Percentiles rank a stretch among this genome's conserved stretches.
These are phyloP conservation scores for Sugiyamaella novakii DNA, from an alignment of 1,139 yeast genomes.

Conservation along the genomic window DNA sequence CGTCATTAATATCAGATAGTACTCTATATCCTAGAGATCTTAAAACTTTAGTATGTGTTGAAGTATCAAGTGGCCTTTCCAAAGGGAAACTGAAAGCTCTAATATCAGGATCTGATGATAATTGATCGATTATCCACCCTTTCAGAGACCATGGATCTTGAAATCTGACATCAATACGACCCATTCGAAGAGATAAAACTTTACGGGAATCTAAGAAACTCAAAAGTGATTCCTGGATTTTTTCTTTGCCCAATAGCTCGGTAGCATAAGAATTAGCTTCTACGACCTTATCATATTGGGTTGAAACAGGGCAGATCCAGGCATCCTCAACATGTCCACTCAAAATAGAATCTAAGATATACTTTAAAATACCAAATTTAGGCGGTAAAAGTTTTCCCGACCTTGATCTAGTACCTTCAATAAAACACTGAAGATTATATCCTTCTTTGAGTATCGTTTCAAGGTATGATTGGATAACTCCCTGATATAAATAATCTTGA, in stretches of 20 bases:
- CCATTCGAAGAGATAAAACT: conserved; percentile 43
- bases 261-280: conserved; percentile 65
- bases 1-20: conserved; percentile 45
- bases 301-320: conserved; percentile 59
- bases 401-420: conserved; percentile 69
- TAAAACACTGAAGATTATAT: conserved; percentile 61
- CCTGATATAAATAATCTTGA: conserved; percentile 55
- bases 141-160: conserved; percentile 48
- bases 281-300: conserved; percentile 67
- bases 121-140: conserved; percentile 40
- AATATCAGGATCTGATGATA: conserved; percentile 27
- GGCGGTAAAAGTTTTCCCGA: conserved; percentile 67
- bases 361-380: conserved; percentile 64
- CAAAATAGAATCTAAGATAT: conserved; percentile 52
- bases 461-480: conserved; percentile 55
- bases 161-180: conserved; percentile 48
- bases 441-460: conserved; percentile 57
- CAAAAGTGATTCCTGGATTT: conserved; percentile 46
- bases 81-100: conserved; percentile 20
- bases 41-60: conserved; percentile 35
- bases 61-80: conserved; percentile 26
- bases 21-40: conserved; percentile 47
- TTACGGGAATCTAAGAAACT: conserved; percentile 44
- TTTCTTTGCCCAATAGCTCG: conserved; percentile 63
- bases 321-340: conserved; percentile 49